Evolutionary conservation across 2,329 filamentous ascomycete genomes (phyloP).

Genomic region (Penicillium sp.): DNA sequence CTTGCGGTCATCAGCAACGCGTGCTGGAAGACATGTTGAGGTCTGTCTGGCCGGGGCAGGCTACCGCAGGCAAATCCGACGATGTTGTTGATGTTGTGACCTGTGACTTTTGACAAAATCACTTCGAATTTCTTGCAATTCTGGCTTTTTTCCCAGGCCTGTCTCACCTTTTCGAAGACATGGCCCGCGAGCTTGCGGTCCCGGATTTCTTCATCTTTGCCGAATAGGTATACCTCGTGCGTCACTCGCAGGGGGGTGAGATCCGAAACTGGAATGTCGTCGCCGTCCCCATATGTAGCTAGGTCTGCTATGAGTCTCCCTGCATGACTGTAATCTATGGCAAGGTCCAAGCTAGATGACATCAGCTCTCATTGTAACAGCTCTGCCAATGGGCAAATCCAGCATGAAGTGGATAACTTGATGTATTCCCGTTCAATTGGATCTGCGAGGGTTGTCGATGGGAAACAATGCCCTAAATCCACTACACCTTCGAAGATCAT

Average conservation of each 20-base stretch:
- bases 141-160: slow-evolving; percentile 21
- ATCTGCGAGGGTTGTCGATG: no score
- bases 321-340: neutral
- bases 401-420: neutral
- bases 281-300: no score
- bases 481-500: no score
- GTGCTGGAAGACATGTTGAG: slow-evolving; percentile 20
- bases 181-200: no score
- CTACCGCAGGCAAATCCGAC: slow-evolving; percentile 26
- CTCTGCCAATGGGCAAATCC: neutral
- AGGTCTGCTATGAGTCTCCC: neutral
- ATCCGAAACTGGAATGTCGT: neutral
- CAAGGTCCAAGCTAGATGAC: neutral
- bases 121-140: slow-evolving; percentile 15
- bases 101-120: slow-evolving; percentile 10
- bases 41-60: slow-evolving; percentile 5
- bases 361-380: neutral
- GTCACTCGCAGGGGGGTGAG: neutral
- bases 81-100: slow-evolving; percentile 21
- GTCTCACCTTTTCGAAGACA: no score
- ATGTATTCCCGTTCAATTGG: no score
- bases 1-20: slow-evolving; percentile 25
- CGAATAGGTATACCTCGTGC: no score
- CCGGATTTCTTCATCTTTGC: no score
- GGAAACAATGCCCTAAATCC: no score